These are phyloP conservation scores for Trichoderma oligosporum DNA, from an alignment of 2,329 filamentous ascomycete species.

Conservation along the genomic window DNA sequence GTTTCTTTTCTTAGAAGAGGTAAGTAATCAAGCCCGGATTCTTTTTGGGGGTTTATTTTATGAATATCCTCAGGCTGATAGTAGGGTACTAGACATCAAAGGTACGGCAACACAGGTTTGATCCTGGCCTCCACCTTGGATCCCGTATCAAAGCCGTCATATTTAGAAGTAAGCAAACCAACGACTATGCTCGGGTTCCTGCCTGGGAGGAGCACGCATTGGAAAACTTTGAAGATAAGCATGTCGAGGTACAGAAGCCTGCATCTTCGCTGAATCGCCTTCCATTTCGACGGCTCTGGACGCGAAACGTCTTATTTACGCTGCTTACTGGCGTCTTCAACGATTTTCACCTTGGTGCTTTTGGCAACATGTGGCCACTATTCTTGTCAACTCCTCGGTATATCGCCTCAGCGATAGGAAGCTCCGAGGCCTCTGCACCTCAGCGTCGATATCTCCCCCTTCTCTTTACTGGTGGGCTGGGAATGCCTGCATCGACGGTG, in stretches of 20 bases:
- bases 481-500: constrained; percentile 6
- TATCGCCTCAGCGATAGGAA: not conserved
- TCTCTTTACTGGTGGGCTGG: constrained; percentile 45
- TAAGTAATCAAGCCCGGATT: constrained; percentile 26
- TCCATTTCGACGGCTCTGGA: constrained; percentile 44
- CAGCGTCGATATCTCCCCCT: constrained; percentile 40
- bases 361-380: constrained; percentile 65
- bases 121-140: constrained; percentile 40
- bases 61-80: constrained; percentile 27
- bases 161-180: constrained; percentile 25
- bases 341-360: constrained; percentile 66
- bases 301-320: constrained; percentile 45
- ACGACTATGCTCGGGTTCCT: constrained; percentile 20
- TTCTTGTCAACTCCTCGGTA: constrained; percentile 65
- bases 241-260: not conserved
- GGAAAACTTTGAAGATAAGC: constrained; percentile 19
- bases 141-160: constrained; percentile 32
- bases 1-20: constrained; percentile 67
- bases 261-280: constrained; percentile 23
- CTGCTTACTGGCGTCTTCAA: constrained; percentile 64
- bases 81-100: constrained; percentile 23
- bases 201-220: not conserved
- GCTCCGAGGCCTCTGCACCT: constrained; percentile 29
- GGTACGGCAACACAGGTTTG: constrained; percentile 33
- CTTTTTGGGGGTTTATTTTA: not conserved